Base-by-base conservation (phyloP, 169 alveolate species). In the Cryptosporidium sp. region DNA sequence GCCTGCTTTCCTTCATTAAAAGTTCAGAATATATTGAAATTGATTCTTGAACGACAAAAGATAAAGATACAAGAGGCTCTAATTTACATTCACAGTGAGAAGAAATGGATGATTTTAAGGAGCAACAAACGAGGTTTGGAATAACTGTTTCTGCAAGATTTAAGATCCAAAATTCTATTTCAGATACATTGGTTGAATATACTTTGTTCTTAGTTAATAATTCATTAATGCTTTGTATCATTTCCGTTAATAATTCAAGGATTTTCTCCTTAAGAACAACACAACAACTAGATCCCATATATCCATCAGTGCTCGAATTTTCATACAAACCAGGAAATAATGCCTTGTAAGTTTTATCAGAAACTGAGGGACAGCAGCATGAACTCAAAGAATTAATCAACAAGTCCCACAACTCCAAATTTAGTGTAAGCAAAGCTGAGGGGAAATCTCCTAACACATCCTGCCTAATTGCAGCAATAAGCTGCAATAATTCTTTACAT, bases 371-470 rank as follows among this genome's bases (percentile, higher is more conserved):
- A 42, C 89, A 80, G 26, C 89, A 80, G 23, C 70, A 80, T 18
- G 60, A 23, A 14, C 62, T 70, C 52, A 80, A 67, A 62, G 80
- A 52, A 14, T 62, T 80, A 14, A 65, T 61, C 12, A 80, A n/a
- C 39, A 80, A 45, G 9, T 80, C 75, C 89, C 89, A 80, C 51
- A 62, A 65, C n/a, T 42, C 42, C 45, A 42, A 16, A 60, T 80
- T 42, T 1, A 65, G 35, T 10, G 44, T n/a, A 2, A 80, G 42
- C 42, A 67, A 10, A 23, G 31, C 37, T 4, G 23, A n/a, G 26
- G 89, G 89, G 23, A 80, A 80, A 51, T 80, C 89, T 3, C 75
- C 75, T 18, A 80, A 37, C 4, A 80, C 39, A 37, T 80, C 89
- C 29, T 80, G 89, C 45, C 52, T 60, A 5, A 80, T 80, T n/a